Evolutionary conservation across 306 rosid species (phyloP), one percentile per base, ranked within the genome.

Genomic region (Fagus sylvatica): DNA sequence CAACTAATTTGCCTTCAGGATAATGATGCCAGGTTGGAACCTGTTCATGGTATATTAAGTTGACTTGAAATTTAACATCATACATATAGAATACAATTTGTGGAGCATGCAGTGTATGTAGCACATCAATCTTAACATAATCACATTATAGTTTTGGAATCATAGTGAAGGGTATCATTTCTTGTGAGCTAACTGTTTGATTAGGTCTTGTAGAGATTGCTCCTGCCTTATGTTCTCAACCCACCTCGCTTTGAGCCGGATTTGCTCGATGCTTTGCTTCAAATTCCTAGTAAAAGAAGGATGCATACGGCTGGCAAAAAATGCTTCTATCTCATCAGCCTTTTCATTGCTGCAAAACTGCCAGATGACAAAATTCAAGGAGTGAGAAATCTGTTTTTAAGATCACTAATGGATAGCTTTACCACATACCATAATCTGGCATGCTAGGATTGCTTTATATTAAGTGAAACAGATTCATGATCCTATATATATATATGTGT

Each of bases 231-330:
- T 76, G 61, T 75, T 72, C 41, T 85, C 74, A 53, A 73, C 75
- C 97, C 94, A 91, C 84, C 89, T 91, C 1, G 88, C 91, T 81
- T 87, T 87, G 85, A 81, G 85, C n/a, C 90, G 83, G 81, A 85
- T 80, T 74, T 78, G 76, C 76, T 87, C 97, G 15, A 88, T 76
- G 86, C 88, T 79, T 55, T 59, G 66, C 83, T 83, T 78, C 86
- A 88, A 56, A 80, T 79, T 84, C 92, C 78, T 80, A 61, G 85
- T 64, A 71, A 91, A 73, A 51, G 84, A 66, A 80, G 79, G 79
- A 64, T 79, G 71, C 75, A n/a, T 54, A 8, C 71, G 81, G 41
- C 64, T 82, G 16, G 79, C 80, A 5, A 86, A 91, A 79, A 86
- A 87, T 32, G 74, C 79, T 83, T 88, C 88, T 16, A 85, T 82